phyloP scores from a whole-genome alignment of 2,329 filamentous ascomycete species.

The Colletotrichum echinochloae region DNA sequence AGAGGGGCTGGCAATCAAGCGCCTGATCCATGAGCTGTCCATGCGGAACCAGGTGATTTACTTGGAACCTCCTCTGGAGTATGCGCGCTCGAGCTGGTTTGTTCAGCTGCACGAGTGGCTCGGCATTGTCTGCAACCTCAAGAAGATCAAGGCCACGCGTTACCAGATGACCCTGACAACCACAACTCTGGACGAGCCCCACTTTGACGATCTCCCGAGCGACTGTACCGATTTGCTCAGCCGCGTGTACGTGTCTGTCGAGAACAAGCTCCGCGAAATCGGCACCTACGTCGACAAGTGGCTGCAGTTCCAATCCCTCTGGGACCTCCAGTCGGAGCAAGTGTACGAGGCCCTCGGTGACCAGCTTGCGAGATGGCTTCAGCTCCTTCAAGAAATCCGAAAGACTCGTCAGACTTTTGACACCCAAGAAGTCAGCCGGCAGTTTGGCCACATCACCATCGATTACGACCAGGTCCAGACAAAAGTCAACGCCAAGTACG shows the following conservation, averaged over 20 bases:
- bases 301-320: constrained; percentile 98
- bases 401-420: constrained; percentile 97
- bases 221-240: constrained; percentile 84
- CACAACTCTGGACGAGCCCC: constrained; percentile 70
- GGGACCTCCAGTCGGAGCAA: constrained; percentile 96
- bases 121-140: constrained; percentile 89
- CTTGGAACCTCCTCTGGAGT: constrained; percentile 92
- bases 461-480: constrained; percentile 99
- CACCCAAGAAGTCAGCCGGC: constrained; percentile 91
- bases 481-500: constrained; percentile 98
- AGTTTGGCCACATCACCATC: constrained; percentile 93
- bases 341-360: constrained; percentile 94
- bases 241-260: constrained; percentile 84
- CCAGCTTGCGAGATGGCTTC: constrained; percentile 91
- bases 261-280: constrained; percentile 84
- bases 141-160: constrained; percentile 92
- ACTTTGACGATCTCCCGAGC: constrained; percentile 87
- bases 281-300: constrained; percentile 94
- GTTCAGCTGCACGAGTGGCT: constrained; percentile 94
- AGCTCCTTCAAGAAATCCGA: constrained; percentile 95
- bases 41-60: constrained; percentile 99
- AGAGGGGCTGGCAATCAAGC: constrained; percentile 74
- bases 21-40: constrained; percentile 88
- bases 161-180: constrained; percentile 91
- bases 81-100: constrained; percentile 93